A percentile compares a stretch with the other conserved stretches of the same genome.
Conservation (phyloP, 805 yeast genomes). For the Sporopachydermia quercuum region DNA sequence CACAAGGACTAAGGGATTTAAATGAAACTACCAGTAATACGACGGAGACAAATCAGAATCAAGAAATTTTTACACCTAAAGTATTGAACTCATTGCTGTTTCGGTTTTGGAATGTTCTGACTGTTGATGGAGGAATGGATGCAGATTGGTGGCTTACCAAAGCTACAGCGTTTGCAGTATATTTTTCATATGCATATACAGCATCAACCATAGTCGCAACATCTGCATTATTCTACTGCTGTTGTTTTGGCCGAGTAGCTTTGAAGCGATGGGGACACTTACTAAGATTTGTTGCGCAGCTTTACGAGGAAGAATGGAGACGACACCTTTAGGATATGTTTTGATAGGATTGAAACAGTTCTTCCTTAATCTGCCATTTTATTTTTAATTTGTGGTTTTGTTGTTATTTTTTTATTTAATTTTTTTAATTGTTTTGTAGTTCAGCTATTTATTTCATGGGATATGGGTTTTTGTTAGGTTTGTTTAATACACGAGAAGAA, state of each 20-base stretch:
- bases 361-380: too few relatives aligned
- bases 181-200: slow-evolving; percentile 3
- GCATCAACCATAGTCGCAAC: slow-evolving; percentile 7
- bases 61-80: too few relatives aligned
- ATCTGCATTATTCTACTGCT: slow-evolving; percentile 11
- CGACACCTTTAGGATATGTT: too few relatives aligned
- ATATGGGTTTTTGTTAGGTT: too few relatives aligned
- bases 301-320: slow-evolving; percentile 2
- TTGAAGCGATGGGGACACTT: slow-evolving; percentile 11
- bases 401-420: too few relatives aligned
- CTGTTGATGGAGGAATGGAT: slow-evolving; percentile 5
- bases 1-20: neutral
- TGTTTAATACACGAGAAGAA: too few relatives aligned
- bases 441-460: too few relatives aligned
- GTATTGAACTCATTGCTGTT: neutral
- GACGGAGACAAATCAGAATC: too few relatives aligned
- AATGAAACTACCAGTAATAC: neutral
- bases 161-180: slow-evolving; percentile 3
- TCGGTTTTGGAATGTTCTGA: slow-evolving; percentile 2
- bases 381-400: too few relatives aligned
- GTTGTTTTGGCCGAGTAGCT: slow-evolving; percentile 9
- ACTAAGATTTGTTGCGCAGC: slow-evolving; percentile 5
- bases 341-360: too few relatives aligned
- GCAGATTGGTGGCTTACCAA: slow-evolving; percentile 8
- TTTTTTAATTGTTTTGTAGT: too few relatives aligned